Conservation (phyloP, 306 rosid species). For the Cercis canadensis region DNA sequence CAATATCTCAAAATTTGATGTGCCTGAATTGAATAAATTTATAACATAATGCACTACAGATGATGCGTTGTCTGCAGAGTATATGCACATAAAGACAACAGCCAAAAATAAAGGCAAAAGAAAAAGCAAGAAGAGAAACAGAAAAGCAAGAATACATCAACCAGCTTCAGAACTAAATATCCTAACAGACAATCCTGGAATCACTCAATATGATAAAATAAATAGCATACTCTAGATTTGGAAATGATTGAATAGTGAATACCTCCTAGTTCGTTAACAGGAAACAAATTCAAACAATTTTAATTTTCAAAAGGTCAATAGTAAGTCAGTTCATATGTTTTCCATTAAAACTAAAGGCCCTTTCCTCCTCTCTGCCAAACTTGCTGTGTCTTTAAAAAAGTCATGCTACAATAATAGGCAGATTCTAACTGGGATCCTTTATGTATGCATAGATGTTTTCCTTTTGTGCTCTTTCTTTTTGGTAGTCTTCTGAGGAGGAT, state of each 20-base stretch:
- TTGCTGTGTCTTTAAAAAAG: neutral
- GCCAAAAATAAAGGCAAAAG: conserved; percentile 8
- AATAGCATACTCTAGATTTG: neutral
- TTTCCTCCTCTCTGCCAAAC: neutral
- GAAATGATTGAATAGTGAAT: neutral
- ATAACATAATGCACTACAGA: conserved; percentile 6
- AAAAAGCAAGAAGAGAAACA: neutral
- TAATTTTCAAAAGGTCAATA: neutral
- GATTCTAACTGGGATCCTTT: neutral
- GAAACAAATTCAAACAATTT: neutral
- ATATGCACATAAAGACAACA: conserved; percentile 19
- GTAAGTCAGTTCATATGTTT: neutral
- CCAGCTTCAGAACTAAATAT: conserved; percentile 1
- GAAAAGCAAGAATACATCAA: conserved; percentile 1
- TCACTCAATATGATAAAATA: conserved; percentile 23
- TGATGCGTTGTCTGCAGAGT: neutral
- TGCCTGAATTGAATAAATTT: conserved; percentile 21
- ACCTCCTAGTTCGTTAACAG: conserved; percentile 1
- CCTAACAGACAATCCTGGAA: neutral
- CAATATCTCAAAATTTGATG: conserved; percentile 21
- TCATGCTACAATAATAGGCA: neutral
- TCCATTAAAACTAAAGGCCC: neutral
- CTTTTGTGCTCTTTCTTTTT: neutral
- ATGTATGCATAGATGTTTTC: neutral
- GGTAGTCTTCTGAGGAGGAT: neutral